Evolutionary conservation across 345 rosid species (phyloP), one percentile per base, ranked within the genome.

Genomic region (Aethionema arabicum): DNA sequence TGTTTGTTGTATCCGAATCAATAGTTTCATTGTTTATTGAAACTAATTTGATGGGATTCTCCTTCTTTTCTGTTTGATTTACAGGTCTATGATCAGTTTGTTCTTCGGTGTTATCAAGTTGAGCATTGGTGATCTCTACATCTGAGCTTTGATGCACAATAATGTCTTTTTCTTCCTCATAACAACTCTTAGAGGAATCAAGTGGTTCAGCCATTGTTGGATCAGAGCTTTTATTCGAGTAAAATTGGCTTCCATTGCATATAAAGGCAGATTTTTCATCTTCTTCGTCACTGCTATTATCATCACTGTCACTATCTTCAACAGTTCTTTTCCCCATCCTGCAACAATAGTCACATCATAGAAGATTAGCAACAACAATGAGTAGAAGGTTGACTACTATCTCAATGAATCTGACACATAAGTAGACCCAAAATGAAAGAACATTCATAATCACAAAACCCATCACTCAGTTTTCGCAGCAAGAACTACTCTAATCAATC

Each of bases 261-360:
- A 84, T 11, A 52, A 85, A 78, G 47, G 72, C 61, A 51, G 91
- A 82, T 63, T 80, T 82, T 73, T 85, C 97, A 65, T 70, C 76
- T 46, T 82, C 88, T 58, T 83, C 86, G 11, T 79, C 83, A 8
- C 81, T 74, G 61, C 80, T 74, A 66, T 80, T 74, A 66, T 80
- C 85, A 35, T 79, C 96, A 35, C 85, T 78, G 39, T 86, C 96
- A 68, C 88, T 83, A 36, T 66, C 92, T 58, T 47, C 88, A 70
- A 84, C 12, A 70, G 67, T 78, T 59, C 86, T 77, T 79, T 90
- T 93, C 33, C 96, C 99, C 89, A 78, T 83, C 92, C 98, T 91
- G 67, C 12, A 38, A 66, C 11, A 31, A 7, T 0, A 21, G 38
- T 52, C 8, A 45, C 42, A 9, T 51, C 47, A 59, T 49, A 54